These are phyloP conservation scores for Fonsecaea erecta DNA, from an alignment of 2,329 filamentous ascomycete genomes.

Conservation along the genomic window DNA sequence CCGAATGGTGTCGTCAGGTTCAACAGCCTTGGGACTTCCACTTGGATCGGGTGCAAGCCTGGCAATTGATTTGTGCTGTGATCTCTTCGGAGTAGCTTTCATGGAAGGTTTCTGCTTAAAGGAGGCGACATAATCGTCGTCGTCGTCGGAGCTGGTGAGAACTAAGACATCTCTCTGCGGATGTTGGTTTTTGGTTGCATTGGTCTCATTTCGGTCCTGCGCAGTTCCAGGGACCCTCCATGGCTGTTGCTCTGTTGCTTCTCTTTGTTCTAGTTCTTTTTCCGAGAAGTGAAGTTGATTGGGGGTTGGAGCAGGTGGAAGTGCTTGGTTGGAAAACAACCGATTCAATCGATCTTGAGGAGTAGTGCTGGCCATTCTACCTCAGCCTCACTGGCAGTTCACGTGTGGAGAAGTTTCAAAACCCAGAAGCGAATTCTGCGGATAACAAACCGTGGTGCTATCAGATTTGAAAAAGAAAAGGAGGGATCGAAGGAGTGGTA, in stretches of 20 bases:
- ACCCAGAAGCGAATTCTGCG: background rate
- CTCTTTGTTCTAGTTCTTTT: slow-evolving; percentile 26
- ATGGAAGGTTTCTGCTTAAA: slow-evolving; percentile 31
- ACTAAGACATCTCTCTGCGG: slow-evolving; percentile 11
- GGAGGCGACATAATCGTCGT: slow-evolving; percentile 37
- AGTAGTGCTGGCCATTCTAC: slow-evolving; percentile 29
- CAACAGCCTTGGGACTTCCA: background rate
- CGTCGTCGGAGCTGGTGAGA: slow-evolving; percentile 30
- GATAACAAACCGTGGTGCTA: background rate
- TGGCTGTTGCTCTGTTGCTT: slow-evolving; percentile 15
- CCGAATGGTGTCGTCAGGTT: background rate
- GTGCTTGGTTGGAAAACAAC: slow-evolving; percentile 25
- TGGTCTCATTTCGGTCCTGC: slow-evolving; percentile 23
- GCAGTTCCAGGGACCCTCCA: slow-evolving; percentile 19
- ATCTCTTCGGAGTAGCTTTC: slow-evolving; percentile 16
- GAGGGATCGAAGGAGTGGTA: background rate
- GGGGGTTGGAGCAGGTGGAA: slow-evolving; percentile 22
- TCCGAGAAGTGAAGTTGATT: slow-evolving; percentile 27
- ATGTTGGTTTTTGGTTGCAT: slow-evolving; percentile 1
- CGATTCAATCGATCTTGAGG: slow-evolving; percentile 27
- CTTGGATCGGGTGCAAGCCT: background rate
- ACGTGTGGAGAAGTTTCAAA: background rate
- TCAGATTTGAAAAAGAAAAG: background rate
- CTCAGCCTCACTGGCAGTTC: background rate
- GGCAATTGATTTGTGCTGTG: slow-evolving; percentile 1